A percentile compares a stretch with the other conserved stretches of the same genome.
phyloP scores from a whole-genome alignment of 352 stramenopile genomes.

The Globisporangium paroecandrum region DNA sequence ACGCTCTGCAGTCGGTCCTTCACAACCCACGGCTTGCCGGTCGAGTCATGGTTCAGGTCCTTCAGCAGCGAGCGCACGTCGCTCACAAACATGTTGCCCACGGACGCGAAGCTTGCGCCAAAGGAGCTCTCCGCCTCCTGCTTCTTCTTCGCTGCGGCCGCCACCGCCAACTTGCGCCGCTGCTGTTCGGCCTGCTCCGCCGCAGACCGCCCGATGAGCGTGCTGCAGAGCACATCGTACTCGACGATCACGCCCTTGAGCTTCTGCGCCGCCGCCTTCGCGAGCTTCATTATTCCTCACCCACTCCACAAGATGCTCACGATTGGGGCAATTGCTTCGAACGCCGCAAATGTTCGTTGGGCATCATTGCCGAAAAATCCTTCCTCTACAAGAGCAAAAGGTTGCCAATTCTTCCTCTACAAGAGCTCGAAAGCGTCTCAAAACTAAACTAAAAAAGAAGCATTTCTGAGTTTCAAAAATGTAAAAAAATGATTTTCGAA shows the following conservation, averaged over 20 bases:
- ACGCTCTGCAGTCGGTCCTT: slow-evolving; percentile 65
- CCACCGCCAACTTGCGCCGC: slow-evolving; percentile 21
- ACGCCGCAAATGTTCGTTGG: background rate
- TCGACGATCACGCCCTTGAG: slow-evolving; percentile 76
- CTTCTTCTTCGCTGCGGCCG: slow-evolving; percentile 18
- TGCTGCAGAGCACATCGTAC: slow-evolving; percentile 77
- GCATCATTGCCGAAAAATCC: background rate
- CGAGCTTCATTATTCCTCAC: slow-evolving; percentile 46
- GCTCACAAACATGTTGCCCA: slow-evolving; percentile 55
- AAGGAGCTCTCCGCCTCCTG: slow-evolving; percentile 22
- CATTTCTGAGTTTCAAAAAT: no score
- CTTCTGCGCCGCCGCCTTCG: slow-evolving; percentile 59
- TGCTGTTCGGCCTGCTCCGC: slow-evolving; percentile 31
- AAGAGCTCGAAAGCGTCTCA: background rate
- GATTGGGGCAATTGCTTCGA: background rate
- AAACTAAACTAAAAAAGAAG: no score
- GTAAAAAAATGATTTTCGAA: no score
- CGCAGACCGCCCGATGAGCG: slow-evolving; percentile 46
- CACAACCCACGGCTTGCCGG: slow-evolving; percentile 54
- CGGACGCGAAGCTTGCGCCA: slow-evolving; percentile 24
- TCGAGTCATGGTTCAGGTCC: slow-evolving; percentile 55
- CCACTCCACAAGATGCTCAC: no score
- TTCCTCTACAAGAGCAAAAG: background rate
- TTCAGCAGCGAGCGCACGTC: slow-evolving; percentile 65
- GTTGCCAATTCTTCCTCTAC: background rate